phyloP scores from a whole-genome alignment of 805 yeast species.

The Lipomyces kockii region DNA sequence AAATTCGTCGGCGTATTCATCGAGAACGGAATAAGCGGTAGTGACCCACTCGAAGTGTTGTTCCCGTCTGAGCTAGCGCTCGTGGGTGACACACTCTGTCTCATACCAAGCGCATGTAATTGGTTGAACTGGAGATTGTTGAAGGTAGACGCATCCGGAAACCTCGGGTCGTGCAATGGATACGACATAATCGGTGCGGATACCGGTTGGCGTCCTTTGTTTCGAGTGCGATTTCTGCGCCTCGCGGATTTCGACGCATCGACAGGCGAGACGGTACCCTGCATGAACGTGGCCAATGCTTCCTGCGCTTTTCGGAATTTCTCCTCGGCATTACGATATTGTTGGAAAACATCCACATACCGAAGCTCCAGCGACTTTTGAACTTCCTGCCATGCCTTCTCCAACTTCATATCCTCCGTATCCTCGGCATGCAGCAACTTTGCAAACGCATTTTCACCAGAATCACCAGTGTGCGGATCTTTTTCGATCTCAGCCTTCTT shows the following conservation, averaged over 20 bases:
- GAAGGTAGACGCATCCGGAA: constrained; percentile 38
- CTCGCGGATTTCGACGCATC: constrained; percentile 27
- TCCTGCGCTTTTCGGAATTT: constrained; percentile 28
- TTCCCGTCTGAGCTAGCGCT: background rate
- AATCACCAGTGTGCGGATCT: constrained; percentile 28
- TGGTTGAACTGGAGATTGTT: constrained; percentile 27
- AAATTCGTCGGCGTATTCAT: constrained; percentile 11
- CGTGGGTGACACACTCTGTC: background rate
- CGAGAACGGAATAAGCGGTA: constrained; percentile 19
- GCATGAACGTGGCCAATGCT: constrained; percentile 19
- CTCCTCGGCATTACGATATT: constrained; percentile 43
- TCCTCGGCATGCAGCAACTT: constrained; percentile 40
- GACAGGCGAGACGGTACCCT: constrained; percentile 34
- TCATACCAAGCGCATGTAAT: constrained; percentile 4
- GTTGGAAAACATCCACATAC: constrained; percentile 45
- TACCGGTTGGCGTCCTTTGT: constrained; percentile 24
- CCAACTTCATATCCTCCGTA: constrained; percentile 38
- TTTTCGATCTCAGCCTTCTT: constrained; percentile 30
- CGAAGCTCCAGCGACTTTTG: constrained; percentile 46
- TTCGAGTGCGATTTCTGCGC: constrained; percentile 27
- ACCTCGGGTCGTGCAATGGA: constrained; percentile 37
- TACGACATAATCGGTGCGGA: constrained; percentile 36
- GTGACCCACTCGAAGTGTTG: constrained; percentile 15
- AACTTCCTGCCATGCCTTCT: constrained; percentile 46
- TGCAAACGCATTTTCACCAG: constrained; percentile 36